Evolutionary conservation across 2,329 filamentous ascomycete species (phyloP).

Genomic region (Diplodia scrobiculata): DNA sequence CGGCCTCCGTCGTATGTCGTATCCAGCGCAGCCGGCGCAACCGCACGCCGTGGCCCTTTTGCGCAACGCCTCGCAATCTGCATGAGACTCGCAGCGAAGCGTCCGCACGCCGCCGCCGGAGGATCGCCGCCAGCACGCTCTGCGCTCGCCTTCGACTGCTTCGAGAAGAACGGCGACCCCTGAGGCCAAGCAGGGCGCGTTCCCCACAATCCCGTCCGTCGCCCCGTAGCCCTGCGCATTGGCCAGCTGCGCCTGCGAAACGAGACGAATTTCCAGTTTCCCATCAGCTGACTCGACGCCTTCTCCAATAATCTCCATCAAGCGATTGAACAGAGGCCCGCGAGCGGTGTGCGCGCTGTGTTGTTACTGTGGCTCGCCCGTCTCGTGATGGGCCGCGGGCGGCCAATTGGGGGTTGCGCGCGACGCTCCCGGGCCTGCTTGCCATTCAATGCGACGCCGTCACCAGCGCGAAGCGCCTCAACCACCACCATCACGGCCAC

Average conservation of each 20-base stretch:
- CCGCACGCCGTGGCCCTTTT: conserved; percentile 16
- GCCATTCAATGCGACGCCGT: conserved; percentile 6
- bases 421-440: neutral
- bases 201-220: conserved; percentile 24
- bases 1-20: conserved; percentile 21
- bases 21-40: conserved; percentile 18
- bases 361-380: conserved; percentile 25
- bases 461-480: neutral
- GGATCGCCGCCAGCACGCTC: conserved; percentile 8
- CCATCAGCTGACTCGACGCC: conserved; percentile 22
- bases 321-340: conserved; percentile 2
- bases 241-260: conserved; percentile 12
- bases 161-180: conserved; percentile 22
- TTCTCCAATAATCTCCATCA: conserved; percentile 20
- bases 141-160: conserved; percentile 16
- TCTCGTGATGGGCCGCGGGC: conserved; percentile 13
- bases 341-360: conserved; percentile 25
- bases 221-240: conserved; percentile 19
- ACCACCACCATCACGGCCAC: conserved; percentile 6
- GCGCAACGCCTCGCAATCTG: conserved; percentile 22
- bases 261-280: conserved; percentile 22
- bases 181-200: conserved; percentile 21
- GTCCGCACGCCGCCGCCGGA: conserved; percentile 1
- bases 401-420: conserved; percentile 2
- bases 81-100: conserved; percentile 17